Conservation (phyloP, 257 asterid genomes). For the Penstemon davidsonii region DNA sequence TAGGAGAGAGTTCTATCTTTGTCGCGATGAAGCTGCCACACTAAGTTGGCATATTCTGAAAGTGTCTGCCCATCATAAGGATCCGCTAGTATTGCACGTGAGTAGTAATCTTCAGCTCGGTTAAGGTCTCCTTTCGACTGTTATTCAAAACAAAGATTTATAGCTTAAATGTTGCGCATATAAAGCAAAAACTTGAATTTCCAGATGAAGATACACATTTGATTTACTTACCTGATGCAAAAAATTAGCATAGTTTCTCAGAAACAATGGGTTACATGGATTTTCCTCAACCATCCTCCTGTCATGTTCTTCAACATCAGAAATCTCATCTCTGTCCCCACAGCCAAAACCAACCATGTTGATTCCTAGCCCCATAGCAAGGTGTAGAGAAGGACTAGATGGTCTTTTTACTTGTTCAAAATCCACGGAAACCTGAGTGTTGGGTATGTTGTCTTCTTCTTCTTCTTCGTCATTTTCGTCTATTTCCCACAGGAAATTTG, state of each 20-base stretch:
- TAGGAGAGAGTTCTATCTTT: conserved; percentile 52
- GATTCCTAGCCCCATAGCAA: conserved; percentile 74
- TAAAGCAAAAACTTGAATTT: too few relatives aligned
- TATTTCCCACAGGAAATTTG: conserved; percentile 79
- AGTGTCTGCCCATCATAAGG: conserved; percentile 65
- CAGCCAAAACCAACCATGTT: conserved; percentile 32
- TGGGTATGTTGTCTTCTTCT: conserved; percentile 43
- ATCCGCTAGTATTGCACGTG: conserved; percentile 58
- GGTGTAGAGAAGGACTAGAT: conserved; percentile 68
- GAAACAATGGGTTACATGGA: conserved; percentile 53
- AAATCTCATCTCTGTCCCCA: conserved; percentile 22
- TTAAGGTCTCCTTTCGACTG: conserved; percentile 70
- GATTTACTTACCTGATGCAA: conserved; percentile 52
- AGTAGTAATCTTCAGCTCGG: conserved; percentile 74
- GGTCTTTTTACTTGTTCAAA: conserved; percentile 48
- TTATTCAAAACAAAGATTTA: conserved; percentile 6
- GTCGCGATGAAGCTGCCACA: conserved; percentile 71
- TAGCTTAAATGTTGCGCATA: too few relatives aligned
- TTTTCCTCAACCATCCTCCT: conserved; percentile 64
- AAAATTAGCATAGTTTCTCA: conserved; percentile 58
- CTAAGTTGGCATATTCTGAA: conserved; percentile 56
- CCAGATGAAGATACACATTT: neutral
- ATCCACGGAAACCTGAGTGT: conserved; percentile 42
- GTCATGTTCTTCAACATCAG: conserved; percentile 45
- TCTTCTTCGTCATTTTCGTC: conserved; percentile 39